phyloP scores from a whole-genome alignment of 169 alveolate species.

The Plasmodium malariae region DNA sequence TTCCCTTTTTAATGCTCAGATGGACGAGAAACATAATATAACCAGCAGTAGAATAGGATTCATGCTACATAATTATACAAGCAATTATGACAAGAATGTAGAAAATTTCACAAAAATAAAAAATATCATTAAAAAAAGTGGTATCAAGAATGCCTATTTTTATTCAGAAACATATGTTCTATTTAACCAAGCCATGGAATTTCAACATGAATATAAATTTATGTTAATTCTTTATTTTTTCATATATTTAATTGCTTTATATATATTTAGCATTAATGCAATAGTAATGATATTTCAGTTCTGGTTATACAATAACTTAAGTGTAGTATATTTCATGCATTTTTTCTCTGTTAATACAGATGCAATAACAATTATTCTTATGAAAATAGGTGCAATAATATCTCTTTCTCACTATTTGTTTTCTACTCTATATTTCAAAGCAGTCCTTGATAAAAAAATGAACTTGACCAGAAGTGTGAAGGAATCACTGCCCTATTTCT shows the following conservation, averaged over 20 bases:
- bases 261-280: constrained; percentile 28
- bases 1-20: constrained; percentile 6
- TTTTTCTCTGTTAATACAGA: constrained; percentile 48
- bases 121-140: constrained; percentile 34
- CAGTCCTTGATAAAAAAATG: neutral
- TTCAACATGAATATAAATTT: constrained; percentile 24
- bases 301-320: constrained; percentile 48
- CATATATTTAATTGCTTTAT: constrained; percentile 17
- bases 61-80: constrained; percentile 33
- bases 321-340: constrained; percentile 26
- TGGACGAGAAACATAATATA: constrained; percentile 26
- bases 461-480: neutral
- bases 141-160: constrained; percentile 38
- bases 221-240: constrained; percentile 18
- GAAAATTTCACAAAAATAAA: constrained; percentile 26
- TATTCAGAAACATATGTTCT: constrained; percentile 50
- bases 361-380: constrained; percentile 19
- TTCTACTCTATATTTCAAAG: constrained; percentile 42
- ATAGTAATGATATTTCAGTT: constrained; percentile 33
- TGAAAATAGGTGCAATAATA: constrained; percentile 23
- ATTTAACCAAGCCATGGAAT: constrained; percentile 43
- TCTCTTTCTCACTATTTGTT: constrained; percentile 50
- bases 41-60: constrained; percentile 38
- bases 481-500: constrained; percentile 28
- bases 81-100: constrained; percentile 10